Evolutionary conservation across 495 filamentous ascomycete species (phyloP).

Genomic region (Aspergillus biplanus): DNA sequence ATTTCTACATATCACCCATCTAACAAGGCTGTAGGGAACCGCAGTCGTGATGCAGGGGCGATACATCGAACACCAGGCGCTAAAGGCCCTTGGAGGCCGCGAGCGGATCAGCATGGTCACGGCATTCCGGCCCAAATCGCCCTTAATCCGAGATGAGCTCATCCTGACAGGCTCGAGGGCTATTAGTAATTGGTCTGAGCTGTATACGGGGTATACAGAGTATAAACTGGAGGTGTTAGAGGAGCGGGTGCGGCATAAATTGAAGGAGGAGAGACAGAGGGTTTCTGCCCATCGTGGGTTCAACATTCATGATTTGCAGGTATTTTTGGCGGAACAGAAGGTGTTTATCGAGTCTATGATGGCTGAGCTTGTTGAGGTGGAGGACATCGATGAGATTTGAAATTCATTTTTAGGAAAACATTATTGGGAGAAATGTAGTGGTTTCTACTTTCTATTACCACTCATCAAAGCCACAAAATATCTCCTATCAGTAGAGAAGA

Average conservation of each 20-base stretch:
- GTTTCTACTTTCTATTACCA: too few species aligned
- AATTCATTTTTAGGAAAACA: too few species aligned
- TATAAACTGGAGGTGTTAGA: constrained; percentile 72
- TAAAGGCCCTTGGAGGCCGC: constrained; percentile 61
- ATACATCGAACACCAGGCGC: constrained; percentile 72
- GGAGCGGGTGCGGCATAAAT: constrained; percentile 46
- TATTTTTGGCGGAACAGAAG: not conserved
- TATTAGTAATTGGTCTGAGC: constrained; percentile 63
- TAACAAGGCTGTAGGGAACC: constrained; percentile 52
- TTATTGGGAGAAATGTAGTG: too few species aligned
- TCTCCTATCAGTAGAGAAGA: too few species aligned
- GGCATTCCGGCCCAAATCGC: constrained; percentile 63
- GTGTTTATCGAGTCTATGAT: not conserved
- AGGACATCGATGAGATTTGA: not conserved
- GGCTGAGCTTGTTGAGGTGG: not conserved
- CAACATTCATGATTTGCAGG: not conserved
- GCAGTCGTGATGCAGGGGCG: constrained; percentile 72
- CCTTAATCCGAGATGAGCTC: constrained; percentile 63
- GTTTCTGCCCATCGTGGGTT: not conserved
- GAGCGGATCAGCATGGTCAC: constrained; percentile 78
- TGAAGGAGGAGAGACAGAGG: constrained; percentile 36
- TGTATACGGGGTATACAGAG: constrained; percentile 68
- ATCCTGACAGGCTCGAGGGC: constrained; percentile 64
- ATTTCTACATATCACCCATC: too few species aligned
- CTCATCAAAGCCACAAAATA: too few species aligned